Conservation (phyloP, 1,284 basidiomycete genomes). For the Tetrapyrgos nigripes region DNA sequence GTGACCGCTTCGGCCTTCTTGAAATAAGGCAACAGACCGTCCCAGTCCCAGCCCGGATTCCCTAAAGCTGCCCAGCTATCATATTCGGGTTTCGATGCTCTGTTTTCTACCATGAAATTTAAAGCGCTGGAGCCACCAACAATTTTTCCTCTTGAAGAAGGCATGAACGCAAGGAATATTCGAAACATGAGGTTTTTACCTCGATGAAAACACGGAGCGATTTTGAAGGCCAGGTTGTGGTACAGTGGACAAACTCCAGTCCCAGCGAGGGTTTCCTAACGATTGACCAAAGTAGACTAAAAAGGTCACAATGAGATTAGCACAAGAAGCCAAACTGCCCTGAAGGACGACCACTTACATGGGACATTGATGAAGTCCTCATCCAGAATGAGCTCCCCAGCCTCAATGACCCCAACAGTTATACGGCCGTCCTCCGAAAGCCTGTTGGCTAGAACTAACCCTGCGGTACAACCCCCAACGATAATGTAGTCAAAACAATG, state of each 20-base stretch:
- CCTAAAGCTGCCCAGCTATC: constrained; percentile 24
- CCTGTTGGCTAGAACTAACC: constrained; percentile 3
- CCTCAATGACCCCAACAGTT: constrained; percentile 1
- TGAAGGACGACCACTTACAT: background rate
- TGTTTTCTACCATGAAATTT: constrained; percentile 17
- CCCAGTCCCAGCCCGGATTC: constrained; percentile 27
- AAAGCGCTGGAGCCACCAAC: constrained; percentile 26
- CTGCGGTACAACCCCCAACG: constrained; percentile 1
- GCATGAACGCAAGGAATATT: background rate
- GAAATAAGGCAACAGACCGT: constrained; percentile 27
- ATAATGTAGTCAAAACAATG: constrained; percentile 5
- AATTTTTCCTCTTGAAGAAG: constrained; percentile 20
- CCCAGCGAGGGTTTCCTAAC: constrained; percentile 18
- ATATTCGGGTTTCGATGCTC: constrained; percentile 20
- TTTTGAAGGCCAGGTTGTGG: constrained; percentile 2
- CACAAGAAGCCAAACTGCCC: too few species aligned
- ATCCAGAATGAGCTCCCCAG: constrained; percentile 4
- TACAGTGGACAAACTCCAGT: constrained; percentile 17
- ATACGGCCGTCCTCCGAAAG: background rate
- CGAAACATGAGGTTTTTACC: background rate
- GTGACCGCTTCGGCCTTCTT: constrained; percentile 18
- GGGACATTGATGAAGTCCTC: constrained; percentile 1
- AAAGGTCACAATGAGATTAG: constrained; percentile 12
- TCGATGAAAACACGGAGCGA: background rate
- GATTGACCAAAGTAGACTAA: constrained; percentile 16